Conservation (phyloP, 805 yeast species). For the Lipomyces oligophaga region DNA sequence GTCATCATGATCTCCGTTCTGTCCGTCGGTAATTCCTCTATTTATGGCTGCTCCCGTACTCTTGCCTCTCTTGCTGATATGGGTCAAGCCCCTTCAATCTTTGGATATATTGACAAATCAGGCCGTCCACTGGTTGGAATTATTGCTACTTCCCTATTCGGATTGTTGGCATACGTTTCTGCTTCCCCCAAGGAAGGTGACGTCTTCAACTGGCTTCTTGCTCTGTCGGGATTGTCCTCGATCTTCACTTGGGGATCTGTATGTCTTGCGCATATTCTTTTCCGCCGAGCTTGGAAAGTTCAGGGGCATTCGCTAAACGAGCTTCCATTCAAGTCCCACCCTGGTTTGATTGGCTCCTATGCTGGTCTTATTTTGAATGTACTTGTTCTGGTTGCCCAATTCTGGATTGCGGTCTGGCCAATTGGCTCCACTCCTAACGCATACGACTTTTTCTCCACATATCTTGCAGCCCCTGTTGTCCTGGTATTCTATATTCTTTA, state of each 20-base stretch:
- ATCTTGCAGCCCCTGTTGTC: constrained; percentile 48
- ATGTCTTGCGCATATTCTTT: constrained; percentile 63
- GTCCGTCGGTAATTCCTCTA: constrained; percentile 71
- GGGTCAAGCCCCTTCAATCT: constrained; percentile 56
- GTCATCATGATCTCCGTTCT: constrained; percentile 64
- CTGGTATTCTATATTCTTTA: constrained; percentile 48
- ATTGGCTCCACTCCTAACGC: constrained; percentile 44
- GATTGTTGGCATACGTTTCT: constrained; percentile 57
- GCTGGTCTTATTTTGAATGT: constrained; percentile 57
- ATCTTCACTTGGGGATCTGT: constrained; percentile 77
- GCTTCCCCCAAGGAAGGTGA: constrained; percentile 50
- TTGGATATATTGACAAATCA: constrained; percentile 66
- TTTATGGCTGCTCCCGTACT: constrained; percentile 67
- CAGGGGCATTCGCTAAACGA: constrained; percentile 71
- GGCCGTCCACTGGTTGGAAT: constrained; percentile 79
- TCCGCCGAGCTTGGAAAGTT: constrained; percentile 55
- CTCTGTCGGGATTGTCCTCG: constrained; percentile 75
- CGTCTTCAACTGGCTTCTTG: constrained; percentile 71
- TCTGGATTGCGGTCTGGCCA: constrained; percentile 80
- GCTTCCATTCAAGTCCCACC: constrained; percentile 60
- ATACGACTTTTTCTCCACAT: constrained; percentile 49
- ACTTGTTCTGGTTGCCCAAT: constrained; percentile 66
- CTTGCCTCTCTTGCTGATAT: constrained; percentile 63
- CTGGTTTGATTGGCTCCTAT: constrained; percentile 64
- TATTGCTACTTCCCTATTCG: constrained; percentile 44